Evolutionary conservation across 2,329 filamentous ascomycete genomes (phyloP).

Genomic region (Monosporascus sp.): DNA sequence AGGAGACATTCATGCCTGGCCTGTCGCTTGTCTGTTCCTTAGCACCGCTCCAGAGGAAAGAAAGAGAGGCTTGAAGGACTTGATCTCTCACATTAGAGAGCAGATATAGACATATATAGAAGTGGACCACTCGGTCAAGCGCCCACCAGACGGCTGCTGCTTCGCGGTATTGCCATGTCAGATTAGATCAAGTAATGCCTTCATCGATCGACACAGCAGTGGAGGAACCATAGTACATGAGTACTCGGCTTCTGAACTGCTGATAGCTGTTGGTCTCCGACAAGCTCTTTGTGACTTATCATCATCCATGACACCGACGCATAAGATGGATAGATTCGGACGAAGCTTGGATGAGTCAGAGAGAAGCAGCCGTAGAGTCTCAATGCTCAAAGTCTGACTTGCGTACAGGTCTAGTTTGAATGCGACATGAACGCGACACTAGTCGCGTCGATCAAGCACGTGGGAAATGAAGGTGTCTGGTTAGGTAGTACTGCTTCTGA

Average conservation of each 20-base stretch:
- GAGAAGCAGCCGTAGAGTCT: too few species aligned
- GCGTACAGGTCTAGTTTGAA: neutral
- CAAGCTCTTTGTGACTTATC: conserved; percentile 27
- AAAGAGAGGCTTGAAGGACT: conserved; percentile 42
- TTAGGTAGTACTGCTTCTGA: neutral
- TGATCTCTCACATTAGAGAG: conserved; percentile 34
- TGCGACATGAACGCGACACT: neutral
- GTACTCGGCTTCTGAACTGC: conserved; percentile 44
- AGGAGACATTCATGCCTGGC: conserved; percentile 77
- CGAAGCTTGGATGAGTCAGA: too few species aligned
- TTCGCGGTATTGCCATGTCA: conserved; percentile 36
- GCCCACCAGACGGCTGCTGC: neutral
- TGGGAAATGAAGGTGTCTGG: neutral
- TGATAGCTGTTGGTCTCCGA: conserved; percentile 32
- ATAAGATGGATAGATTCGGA: neutral
- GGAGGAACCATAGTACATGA: conserved; percentile 41
- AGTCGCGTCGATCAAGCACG: neutral
- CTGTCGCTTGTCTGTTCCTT: conserved; percentile 61
- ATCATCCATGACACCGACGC: conserved; percentile 25
- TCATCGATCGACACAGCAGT: conserved; percentile 34
- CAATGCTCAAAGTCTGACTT: too few species aligned
- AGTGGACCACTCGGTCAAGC: neutral
- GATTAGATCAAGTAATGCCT: conserved; percentile 62
- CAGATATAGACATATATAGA: conserved; percentile 21
- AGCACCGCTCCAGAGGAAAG: conserved; percentile 44